Percentiles rank a stretch among this genome's conserved stretches.
phyloP scores from a whole-genome alignment of 2,329 filamentous ascomycete genomes.

The Pestalotiopsis sp. region DNA sequence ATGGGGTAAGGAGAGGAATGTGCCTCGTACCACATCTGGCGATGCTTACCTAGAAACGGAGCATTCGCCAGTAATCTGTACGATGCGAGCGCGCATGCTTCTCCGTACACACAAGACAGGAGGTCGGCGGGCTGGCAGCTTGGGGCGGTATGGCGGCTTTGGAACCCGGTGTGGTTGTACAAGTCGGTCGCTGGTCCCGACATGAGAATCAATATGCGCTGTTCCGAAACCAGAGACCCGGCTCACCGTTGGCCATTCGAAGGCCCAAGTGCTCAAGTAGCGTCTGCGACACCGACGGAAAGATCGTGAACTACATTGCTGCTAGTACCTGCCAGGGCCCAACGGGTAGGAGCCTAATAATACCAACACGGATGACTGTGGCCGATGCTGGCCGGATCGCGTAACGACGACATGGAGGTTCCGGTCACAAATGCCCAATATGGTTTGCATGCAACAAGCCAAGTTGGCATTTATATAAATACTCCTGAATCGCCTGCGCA shows the following conservation, averaged over 20 bases:
- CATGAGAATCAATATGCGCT: neutral
- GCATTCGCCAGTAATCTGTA: too few relatives aligned
- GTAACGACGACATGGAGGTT: neutral
- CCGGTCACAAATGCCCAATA: too few relatives aligned
- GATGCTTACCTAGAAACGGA: neutral
- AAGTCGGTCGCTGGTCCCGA: neutral
- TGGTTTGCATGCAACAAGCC: too few relatives aligned
- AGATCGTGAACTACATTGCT: neutral
- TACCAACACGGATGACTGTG: neutral
- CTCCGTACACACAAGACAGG: neutral
- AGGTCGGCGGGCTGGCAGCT: neutral
- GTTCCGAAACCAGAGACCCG: neutral
- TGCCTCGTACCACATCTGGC: slow-evolving; percentile 12
- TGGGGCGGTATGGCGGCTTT: neutral
- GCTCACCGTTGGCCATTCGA: neutral
- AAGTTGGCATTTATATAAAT: too few relatives aligned
- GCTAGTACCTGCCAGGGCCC: neutral
- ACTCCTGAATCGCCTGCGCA: too few relatives aligned
- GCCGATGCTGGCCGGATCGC: neutral
- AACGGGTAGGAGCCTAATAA: neutral
- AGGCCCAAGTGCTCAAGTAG: neutral
- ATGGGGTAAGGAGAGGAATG: slow-evolving; percentile 1
- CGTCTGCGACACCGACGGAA: neutral
- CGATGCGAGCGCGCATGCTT: neutral
- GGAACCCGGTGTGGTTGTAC: neutral